Conservation (phyloP, 1,284 basidiomycete genomes). For the Ceratobasidium sp. region DNA sequence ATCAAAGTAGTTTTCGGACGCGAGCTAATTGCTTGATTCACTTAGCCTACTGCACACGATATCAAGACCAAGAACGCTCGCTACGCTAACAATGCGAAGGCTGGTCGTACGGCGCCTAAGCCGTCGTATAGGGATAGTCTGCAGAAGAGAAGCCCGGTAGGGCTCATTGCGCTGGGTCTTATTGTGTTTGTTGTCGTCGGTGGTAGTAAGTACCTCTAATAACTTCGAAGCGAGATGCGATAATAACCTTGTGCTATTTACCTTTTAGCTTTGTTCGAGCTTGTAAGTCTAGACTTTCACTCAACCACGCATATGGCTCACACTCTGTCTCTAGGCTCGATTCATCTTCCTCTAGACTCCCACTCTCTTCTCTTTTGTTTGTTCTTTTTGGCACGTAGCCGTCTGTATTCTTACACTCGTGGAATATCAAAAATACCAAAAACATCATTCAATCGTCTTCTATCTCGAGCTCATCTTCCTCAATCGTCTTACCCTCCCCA, state of each 20-base stretch:
- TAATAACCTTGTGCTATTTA: not conserved
- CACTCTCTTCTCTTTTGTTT: constrained; percentile 39
- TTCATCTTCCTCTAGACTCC: constrained; percentile 29
- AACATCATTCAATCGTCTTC: constrained; percentile 34
- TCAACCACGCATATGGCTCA: constrained; percentile 47
- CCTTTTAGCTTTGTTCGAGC: constrained; percentile 75
- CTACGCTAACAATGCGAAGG: constrained; percentile 76
- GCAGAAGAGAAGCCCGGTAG: constrained; percentile 76
- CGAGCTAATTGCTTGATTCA: constrained; percentile 3
- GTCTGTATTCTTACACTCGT: constrained; percentile 34
- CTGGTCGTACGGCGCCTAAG: constrained; percentile 80
- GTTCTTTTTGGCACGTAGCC: constrained; percentile 5
- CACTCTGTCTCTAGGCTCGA: not conserved
- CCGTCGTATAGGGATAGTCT: constrained; percentile 76
- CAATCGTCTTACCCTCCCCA: constrained; percentile 81
- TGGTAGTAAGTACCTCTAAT: constrained; percentile 68
- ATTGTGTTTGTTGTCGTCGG: constrained; percentile 67
- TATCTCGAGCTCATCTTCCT: constrained; percentile 74
- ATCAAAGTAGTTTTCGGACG: not conserved
- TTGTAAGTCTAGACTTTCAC: constrained; percentile 60
- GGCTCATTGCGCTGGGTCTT: constrained; percentile 50
- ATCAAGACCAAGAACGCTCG: constrained; percentile 81
- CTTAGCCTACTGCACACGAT: constrained; percentile 74
- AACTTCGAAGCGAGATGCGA: not conserved
- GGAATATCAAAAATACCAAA: constrained; percentile 23